Evolutionary conservation across 768 basidiomycete species (phyloP).

Genomic region (Kwoniella bestiolae): DNA sequence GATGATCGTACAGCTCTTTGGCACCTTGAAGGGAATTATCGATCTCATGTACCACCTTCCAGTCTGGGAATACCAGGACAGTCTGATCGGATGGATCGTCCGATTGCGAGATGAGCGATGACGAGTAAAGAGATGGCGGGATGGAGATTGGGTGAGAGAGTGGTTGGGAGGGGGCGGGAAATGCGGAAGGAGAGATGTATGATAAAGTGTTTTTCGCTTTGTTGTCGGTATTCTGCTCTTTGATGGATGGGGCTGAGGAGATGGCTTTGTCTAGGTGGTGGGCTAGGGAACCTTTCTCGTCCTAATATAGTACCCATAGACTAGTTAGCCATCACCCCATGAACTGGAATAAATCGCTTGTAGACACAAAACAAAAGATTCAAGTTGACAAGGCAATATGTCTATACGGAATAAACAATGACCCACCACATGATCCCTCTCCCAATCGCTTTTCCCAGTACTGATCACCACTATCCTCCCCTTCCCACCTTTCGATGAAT

Average conservation of each 20-base stretch:
- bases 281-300: slow-evolving; percentile 72
- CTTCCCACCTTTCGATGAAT: slow-evolving; percentile 78
- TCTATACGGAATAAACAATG: not conserved
- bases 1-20: slow-evolving; percentile 67
- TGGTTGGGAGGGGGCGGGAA: slow-evolving; percentile 16
- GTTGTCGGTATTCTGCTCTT: not conserved
- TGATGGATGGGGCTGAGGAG: slow-evolving; percentile 30
- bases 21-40: slow-evolving; percentile 70
- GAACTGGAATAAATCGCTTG: too few relatives aligned
- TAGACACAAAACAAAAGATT: too few relatives aligned
- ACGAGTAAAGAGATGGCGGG: slow-evolving; percentile 76
- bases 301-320: too few relatives aligned
- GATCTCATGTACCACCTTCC: slow-evolving; percentile 77
- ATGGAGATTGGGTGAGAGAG: slow-evolving; percentile 61
- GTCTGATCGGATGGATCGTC: slow-evolving; percentile 70
- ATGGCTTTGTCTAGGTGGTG: slow-evolving; percentile 61
- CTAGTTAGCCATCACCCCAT: too few relatives aligned
- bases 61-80: slow-evolving; percentile 90
- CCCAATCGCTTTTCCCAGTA: slow-evolving; percentile 89
- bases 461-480: slow-evolving; percentile 86
- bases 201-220: slow-evolving; percentile 17
- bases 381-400: too few relatives aligned
- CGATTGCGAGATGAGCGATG: slow-evolving; percentile 76
- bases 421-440: slow-evolving; percentile 68
- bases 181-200: slow-evolving; percentile 21